Evolutionary conservation across 495 filamentous ascomycete species (phyloP).

Genomic region (Parathielavia hyrcaniae): DNA sequence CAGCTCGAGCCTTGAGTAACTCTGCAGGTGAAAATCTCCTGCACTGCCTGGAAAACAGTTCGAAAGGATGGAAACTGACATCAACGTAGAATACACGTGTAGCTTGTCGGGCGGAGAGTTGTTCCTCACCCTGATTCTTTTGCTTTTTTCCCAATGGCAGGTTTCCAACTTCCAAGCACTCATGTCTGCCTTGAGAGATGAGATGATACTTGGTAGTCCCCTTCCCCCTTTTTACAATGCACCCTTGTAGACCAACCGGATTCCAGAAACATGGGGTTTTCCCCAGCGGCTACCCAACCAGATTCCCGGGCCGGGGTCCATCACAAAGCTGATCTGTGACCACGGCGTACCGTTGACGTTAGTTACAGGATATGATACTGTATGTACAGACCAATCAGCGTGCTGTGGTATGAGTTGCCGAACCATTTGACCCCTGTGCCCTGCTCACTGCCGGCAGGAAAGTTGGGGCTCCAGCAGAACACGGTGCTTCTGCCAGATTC

Average conservation of each 20-base stretch:
- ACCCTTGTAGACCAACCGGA: conserved; percentile 11
- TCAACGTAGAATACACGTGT: no score
- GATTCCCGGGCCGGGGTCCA: conserved; percentile 17
- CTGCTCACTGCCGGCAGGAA: neutral
- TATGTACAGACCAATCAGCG: conserved; percentile 7
- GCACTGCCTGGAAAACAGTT: no score
- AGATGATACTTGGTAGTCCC: neutral
- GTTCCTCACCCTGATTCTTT: no score
- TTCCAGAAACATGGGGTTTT: conserved; percentile 18
- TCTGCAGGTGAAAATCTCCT: no score
- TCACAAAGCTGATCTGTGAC: conserved; percentile 9
- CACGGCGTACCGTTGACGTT: neutral
- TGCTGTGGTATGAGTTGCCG: neutral
- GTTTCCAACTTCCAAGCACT: no score
- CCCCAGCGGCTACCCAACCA: conserved; percentile 19
- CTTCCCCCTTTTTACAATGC: neutral
- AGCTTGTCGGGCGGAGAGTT: no score
- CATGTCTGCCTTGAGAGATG: neutral
- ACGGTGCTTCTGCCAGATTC: conserved; percentile 1
- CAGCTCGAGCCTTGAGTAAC: no score
- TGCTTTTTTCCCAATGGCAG: no score
- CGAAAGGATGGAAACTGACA: no score
- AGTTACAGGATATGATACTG: neutral
- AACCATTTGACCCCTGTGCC: neutral
- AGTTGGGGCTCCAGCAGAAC: neutral